Evolutionary conservation across 139 green algal species (phyloP).

Genomic region (Haematococcus sp.): DNA sequence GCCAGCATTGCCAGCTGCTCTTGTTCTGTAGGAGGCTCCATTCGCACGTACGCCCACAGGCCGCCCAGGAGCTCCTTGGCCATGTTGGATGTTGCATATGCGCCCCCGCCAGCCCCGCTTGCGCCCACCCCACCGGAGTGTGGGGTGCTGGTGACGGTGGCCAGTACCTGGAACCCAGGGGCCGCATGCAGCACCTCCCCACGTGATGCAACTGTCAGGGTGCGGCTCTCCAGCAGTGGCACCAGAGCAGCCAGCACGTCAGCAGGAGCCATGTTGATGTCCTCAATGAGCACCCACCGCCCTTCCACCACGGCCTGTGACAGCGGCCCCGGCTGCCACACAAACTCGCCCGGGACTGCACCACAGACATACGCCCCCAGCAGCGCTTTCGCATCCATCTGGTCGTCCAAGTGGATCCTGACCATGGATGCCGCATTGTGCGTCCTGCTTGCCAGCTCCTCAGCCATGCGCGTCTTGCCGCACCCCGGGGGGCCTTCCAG

Average conservation of each 20-base stretch:
- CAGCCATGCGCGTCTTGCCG: constrained; percentile 84
- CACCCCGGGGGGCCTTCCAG: constrained; percentile 85
- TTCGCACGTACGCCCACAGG: constrained; percentile 60
- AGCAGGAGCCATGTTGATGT: constrained; percentile 87
- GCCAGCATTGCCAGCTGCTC: constrained; percentile 80
- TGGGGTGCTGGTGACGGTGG: constrained; percentile 65
- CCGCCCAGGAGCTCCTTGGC: constrained; percentile 77
- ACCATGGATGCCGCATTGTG: constrained; percentile 55
- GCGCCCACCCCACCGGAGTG: neutral
- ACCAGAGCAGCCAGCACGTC: constrained; percentile 89
- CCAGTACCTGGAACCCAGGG: constrained; percentile 82
- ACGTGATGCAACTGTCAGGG: constrained; percentile 68
- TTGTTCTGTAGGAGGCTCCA: constrained; percentile 47
- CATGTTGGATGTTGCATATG: constrained; percentile 46
- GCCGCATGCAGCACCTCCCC: constrained; percentile 64
- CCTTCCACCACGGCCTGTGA: constrained; percentile 81
- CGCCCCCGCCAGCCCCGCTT: constrained; percentile 12
- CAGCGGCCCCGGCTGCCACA: constrained; percentile 91
- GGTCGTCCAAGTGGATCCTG: constrained; percentile 90
- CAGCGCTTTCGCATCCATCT: constrained; percentile 94
- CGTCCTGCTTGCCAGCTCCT: constrained; percentile 74
- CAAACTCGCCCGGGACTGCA: constrained; percentile 89
- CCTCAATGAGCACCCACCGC: constrained; percentile 93
- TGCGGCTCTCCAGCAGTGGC: constrained; percentile 80
- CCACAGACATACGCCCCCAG: constrained; percentile 93